Evolutionary conservation across 306 rosid genomes (phyloP).

Genomic region (Gastrolobium bilobum): DNA sequence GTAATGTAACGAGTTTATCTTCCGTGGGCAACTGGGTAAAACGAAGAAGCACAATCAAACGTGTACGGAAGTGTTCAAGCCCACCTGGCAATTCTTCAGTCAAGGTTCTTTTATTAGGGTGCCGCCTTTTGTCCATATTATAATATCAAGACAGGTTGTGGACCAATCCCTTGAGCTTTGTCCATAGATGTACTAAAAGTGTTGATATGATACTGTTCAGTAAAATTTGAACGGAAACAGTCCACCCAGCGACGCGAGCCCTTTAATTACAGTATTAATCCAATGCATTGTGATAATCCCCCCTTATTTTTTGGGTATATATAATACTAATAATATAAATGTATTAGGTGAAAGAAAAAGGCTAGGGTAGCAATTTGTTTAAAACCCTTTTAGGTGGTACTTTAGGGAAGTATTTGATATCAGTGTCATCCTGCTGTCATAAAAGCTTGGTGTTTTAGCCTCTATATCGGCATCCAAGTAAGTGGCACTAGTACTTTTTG

Average conservation of each 20-base stretch:
- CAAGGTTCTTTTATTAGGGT: too few species aligned
- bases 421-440: slow-evolving; percentile 19
- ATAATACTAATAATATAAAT: not conserved
- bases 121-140: not conserved
- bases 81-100: not conserved
- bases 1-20: not conserved
- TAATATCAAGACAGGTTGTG: too few species aligned
- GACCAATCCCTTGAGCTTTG: not conserved
- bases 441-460: slow-evolving; percentile 35
- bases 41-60: not conserved
- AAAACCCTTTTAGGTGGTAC: not conserved
- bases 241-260: too few species aligned
- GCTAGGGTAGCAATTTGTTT: not conserved
- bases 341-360: not conserved
- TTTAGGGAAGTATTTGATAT: slow-evolving; percentile 8
- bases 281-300: not conserved
- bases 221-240: not conserved
- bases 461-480: not conserved
- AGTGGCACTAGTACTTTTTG: slow-evolving; percentile 9
- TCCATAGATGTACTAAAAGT: not conserved
- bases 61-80: not conserved
- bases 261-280: not conserved
- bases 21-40: not conserved
- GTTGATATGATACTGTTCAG: too few species aligned
- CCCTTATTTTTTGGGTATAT: not conserved